Conservation (phyloP, 441 rosid species). For the Erodium moschatum region DNA sequence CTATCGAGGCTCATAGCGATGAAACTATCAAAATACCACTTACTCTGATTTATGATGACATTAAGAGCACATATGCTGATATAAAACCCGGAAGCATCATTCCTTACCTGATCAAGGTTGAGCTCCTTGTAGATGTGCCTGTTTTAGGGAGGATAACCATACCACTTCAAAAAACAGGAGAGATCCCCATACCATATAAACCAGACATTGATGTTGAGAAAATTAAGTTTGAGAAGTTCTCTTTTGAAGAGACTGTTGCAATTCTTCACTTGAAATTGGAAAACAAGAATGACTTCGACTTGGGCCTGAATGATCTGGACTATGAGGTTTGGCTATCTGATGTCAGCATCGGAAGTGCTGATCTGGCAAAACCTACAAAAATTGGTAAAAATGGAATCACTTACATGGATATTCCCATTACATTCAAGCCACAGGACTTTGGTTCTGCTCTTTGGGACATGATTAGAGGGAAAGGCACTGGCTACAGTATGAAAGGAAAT, state of each 20-base stretch:
- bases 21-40: constrained; percentile 83
- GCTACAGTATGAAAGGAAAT: constrained; percentile 73
- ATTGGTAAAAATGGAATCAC: constrained; percentile 58
- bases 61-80: constrained; percentile 61
- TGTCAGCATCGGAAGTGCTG: constrained; percentile 66
- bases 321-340: constrained; percentile 77
- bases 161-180: constrained; percentile 82
- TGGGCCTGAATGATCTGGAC: constrained; percentile 69
- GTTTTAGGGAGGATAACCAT: constrained; percentile 72
- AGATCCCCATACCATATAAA: constrained; percentile 84
- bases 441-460: constrained; percentile 96
- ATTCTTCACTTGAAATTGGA: constrained; percentile 70
- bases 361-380: constrained; percentile 47
- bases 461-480: constrained; percentile 89
- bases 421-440: constrained; percentile 83
- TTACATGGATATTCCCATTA: constrained; percentile 54
- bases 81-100: constrained; percentile 78
- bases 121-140: constrained; percentile 76
- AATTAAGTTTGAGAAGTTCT: constrained; percentile 64
- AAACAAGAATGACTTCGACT: constrained; percentile 77
- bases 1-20: constrained; percentile 78
- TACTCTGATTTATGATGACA: constrained; percentile 67
- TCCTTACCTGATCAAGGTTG: constrained; percentile 76
- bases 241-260: constrained; percentile 80
- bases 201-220: constrained; percentile 80